Base-by-base conservation (phyloP, 495 filamentous ascomycete genomes). In the Penicillium soppii region DNA sequence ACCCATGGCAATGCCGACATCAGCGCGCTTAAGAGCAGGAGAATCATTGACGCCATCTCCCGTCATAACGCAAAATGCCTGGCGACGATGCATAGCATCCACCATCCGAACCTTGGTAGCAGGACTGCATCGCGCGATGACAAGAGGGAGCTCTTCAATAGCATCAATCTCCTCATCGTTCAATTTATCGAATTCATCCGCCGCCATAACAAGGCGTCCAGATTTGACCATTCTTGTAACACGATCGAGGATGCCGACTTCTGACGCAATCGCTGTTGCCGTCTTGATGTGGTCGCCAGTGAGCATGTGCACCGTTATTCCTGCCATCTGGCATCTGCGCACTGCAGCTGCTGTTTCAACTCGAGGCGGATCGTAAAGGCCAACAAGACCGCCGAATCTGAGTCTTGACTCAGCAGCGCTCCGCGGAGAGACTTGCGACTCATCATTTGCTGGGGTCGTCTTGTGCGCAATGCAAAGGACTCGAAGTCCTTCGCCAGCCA, bases 11-110 rank as follows among this genome's bases (percentile, higher is more conserved):
- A 94, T 94, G 22, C 89, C 89, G 7, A 92, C 87, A 56, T 94
- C 89, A 3, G 90, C 87, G 19, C 82, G 74, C 51, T 85, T 86
- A 22, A 95, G 73, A 9, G 86, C 87, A 0, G 90, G 90, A 1
- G 88, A 87, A 54, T 95, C 89, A 57, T 95, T 95, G 41, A 95
- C 90, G 5, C 90, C 89, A 60, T 95, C 90, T 12, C 89, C 86
- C 15, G 83, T 88, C 84, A 88, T 88, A 10, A 84, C 85, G 20
- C 79, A 83, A 52, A 83, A 87, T n/a, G 67, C 72, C 8, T 75
- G 72, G 7, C 85, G 78, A 5, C 85, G 77, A 65, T 89, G 85
- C 36, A 88, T 75, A 5, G 85, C 82, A 13, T 82, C 83, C 35
- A 88, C 82, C 85, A 88, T 88, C 13, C 85, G 75, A 5, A 83